Percentiles rank a stretch among this genome's conserved stretches.
Evolutionary conservation across 2,329 filamentous ascomycete species (phyloP).

Genomic region (Escovopsis sp.): DNA sequence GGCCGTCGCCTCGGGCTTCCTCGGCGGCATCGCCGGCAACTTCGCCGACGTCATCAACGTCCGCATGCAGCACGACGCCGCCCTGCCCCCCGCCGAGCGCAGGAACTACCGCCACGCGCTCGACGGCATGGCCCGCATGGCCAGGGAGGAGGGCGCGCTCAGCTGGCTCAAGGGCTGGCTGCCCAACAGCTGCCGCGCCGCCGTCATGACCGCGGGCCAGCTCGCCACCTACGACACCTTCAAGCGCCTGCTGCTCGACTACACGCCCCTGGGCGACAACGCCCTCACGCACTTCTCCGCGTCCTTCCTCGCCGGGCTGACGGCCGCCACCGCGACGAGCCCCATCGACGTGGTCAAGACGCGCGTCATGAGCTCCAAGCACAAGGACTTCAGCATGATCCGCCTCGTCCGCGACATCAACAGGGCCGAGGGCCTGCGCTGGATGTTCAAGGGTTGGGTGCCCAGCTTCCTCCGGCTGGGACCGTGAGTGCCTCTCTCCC

Average conservation of each 20-base stretch:
- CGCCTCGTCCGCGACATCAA: constrained; percentile 52
- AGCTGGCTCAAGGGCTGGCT: constrained; percentile 74
- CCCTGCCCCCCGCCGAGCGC: constrained; percentile 55
- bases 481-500: constrained; percentile 32
- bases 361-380: constrained; percentile 58
- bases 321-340: constrained; percentile 71
- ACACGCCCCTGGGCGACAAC: constrained; percentile 53
- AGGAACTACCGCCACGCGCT: constrained; percentile 83
- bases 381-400: constrained; percentile 32
- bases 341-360: constrained; percentile 87
- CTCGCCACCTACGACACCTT: constrained; percentile 74
- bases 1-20: constrained; percentile 67
- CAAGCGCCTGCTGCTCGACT: constrained; percentile 52
- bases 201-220: constrained; percentile 79
- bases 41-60: constrained; percentile 95
- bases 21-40: constrained; percentile 83
- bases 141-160: constrained; percentile 61
- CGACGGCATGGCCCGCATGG: constrained; percentile 75
- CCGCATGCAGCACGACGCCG: constrained; percentile 88
- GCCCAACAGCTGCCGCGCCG: constrained; percentile 66
- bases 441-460: constrained; percentile 86
- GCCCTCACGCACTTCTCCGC: constrained; percentile 67
- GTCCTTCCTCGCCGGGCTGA: constrained; percentile 63
- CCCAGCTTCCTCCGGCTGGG: constrained; percentile 55
- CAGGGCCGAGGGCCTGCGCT: constrained; percentile 53